Base-by-base conservation (phyloP, 129 eudicot genomes). In the Rutidosis leptorrhynchoides region DNA sequence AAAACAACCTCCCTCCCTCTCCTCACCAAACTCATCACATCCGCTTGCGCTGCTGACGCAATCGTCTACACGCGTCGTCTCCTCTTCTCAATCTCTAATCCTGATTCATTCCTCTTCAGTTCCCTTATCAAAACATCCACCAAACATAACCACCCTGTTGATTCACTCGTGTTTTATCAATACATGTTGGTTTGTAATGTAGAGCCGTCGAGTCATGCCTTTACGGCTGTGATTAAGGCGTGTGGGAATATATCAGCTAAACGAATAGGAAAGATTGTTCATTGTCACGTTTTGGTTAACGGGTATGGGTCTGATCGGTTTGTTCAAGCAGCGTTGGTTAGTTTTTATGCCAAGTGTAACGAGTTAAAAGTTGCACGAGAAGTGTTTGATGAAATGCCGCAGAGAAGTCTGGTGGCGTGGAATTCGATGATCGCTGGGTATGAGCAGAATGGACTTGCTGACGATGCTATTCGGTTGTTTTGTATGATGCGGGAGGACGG, bases 341-440 rank as follows among this genome's bases (percentile, higher is more conserved):
- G 79, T 37, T 82, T 85, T 60, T 85, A 85, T 21, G 77, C 77
- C 0, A 85, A 82, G 45, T 82, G 85, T 65, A 59, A 67, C 0
- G 61, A 65, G 35, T 27, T 85, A 62, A 25, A 73, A 1, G 40
- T 65, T 35, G 91, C 87, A 3, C 25, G 81, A 51, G 71, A 67
- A 56, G 58, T 82, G 83, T 85, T 85, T 19, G 87, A 82, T 67
- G 63, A 55, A 77, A 82, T 85, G 87, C 79, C 85, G 2, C 65
- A 65, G 0, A 79, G 70, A 74, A 82, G 63, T 17, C 75, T 82
- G 29, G 79, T 82, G 45, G 91, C 91, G 5, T 85, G 87, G 91
- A 85, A 79, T 22, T 61, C 83, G 5, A 76, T 85, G 84, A 79
- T 85, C 23, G 82, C 91, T 0, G 91, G 87, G 72, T 85, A 79